phyloP scores from a whole-genome alignment of 2,329 filamentous ascomycete genomes.

The Clonostachys rosea region DNA sequence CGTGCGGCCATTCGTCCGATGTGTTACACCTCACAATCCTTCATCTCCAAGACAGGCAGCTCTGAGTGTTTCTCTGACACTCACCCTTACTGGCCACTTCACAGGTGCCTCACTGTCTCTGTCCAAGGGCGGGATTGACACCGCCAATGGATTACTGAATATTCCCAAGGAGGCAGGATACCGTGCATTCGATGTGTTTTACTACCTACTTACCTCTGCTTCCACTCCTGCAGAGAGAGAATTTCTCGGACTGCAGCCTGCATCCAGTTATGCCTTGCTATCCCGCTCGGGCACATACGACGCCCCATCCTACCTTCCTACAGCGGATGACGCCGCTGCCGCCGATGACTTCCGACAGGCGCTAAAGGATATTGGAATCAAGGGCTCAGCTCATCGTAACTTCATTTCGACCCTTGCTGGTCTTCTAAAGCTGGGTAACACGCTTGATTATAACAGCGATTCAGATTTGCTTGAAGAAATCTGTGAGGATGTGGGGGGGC shows the following conservation, averaged over 20 bases:
- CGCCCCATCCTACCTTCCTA: constrained; percentile 83
- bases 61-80: constrained; percentile 74
- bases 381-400: constrained; percentile 74
- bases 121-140: constrained; percentile 85
- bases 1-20: constrained; percentile 80
- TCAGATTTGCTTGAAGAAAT: constrained; percentile 79
- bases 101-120: constrained; percentile 72
- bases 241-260: constrained; percentile 74
- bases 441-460: constrained; percentile 78
- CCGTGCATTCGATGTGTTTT: constrained; percentile 95
- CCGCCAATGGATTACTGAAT: constrained; percentile 70
- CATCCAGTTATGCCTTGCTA: constrained; percentile 73
- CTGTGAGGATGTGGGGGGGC: constrained; percentile 83
- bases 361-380: constrained; percentile 89
- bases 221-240: constrained; percentile 87
- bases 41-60: constrained; percentile 75
- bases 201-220: constrained; percentile 89
- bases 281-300: constrained; percentile 80
- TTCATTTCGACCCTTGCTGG: constrained; percentile 84
- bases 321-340: constrained; percentile 85
- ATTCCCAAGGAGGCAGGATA: constrained; percentile 77
- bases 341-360: constrained; percentile 89
- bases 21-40: constrained; percentile 86
- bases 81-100: constrained; percentile 76
- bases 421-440: constrained; percentile 87